Conservation (phyloP, 2,329 filamentous ascomycete genomes). For the Emmonsiellopsis sp. region DNA sequence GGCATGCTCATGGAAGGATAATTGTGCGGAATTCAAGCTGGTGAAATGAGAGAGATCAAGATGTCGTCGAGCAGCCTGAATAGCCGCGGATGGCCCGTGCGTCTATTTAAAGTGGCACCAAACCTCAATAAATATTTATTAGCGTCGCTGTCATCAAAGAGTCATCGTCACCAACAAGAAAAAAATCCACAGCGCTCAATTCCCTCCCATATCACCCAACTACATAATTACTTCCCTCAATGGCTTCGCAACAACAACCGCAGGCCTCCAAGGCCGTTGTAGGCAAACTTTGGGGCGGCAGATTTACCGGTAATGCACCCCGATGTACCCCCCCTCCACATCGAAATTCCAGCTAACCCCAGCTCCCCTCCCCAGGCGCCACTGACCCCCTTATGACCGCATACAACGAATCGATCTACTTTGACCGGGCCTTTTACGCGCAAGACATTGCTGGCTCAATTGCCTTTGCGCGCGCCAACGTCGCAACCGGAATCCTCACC, state of each 20-base stretch:
- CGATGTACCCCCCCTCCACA: not conserved
- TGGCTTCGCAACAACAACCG: conserved; percentile 1
- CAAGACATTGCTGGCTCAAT: conserved; percentile 69
- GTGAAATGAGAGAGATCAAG: too few relatives aligned
- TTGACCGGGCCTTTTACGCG: conserved; percentile 63
- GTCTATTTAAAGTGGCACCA: too few relatives aligned
- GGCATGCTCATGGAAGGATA: too few relatives aligned
- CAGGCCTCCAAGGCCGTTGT: conserved; percentile 8
- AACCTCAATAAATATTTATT: not conserved
- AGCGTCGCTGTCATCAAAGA: not conserved
- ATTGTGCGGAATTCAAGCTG: too few relatives aligned
- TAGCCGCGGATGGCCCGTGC: too few relatives aligned
- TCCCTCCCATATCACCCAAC: not conserved
- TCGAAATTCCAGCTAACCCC: conserved; percentile 4
- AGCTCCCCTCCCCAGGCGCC: conserved; percentile 43
- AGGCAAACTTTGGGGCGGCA: conserved; percentile 20
- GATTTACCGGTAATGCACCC: conserved; percentile 45
- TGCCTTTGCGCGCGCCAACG: conserved; percentile 68
- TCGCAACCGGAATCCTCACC: conserved; percentile 61
- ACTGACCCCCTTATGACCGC: conserved; percentile 71
- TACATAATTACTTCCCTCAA: not conserved
- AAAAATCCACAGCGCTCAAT: not conserved
- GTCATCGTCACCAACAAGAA: not conserved
- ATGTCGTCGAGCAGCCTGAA: too few relatives aligned
- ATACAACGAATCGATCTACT: conserved; percentile 71